Base-by-base conservation (phyloP, 805 yeast species). In the Kluyveromyces wickerhamii region DNA sequence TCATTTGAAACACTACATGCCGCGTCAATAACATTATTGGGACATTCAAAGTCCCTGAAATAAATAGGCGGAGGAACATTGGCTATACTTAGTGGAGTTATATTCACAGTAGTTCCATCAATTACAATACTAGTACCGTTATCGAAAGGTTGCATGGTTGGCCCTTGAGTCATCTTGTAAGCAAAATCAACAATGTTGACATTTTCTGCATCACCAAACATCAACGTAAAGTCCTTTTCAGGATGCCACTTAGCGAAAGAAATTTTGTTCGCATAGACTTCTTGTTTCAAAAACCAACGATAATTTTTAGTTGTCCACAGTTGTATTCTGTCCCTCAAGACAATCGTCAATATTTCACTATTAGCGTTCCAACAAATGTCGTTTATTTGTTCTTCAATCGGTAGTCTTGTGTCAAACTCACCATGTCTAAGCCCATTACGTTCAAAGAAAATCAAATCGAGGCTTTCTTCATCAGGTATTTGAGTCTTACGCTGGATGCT, bases 1-100 rank as follows among this genome's bases (percentile, higher is more conserved):
- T 69, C 72, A 54, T 81, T 85, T 8, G 74, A 63, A 33, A 68
- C 57, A 41, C 79, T 72, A 4, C 77, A 72, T 1, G 94, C 81
- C 27, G 74, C 71, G 48, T 81, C 85, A 14, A 67, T 54, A 6
- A 86, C 74, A 37, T 73, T 73, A 1, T 62, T 65, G 7, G 65
- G 66, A 9, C 76, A 61, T 7, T 69, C 72, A 33, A 85, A 57
- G 32, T 77, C 83, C 38, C 94, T 69, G 51, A 70, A 79, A 16
- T 84, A 71, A 52, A 85, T 75, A 27, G 99, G 99, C 1, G 99
- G 99, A 3, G 99, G 99, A 8, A 86, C 89, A 52, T 79, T 86
- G 2, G 95, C 95, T 20, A 78, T 53, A 1, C 81, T 69, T 23
- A 92, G 65, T 0, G 97, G 96, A 0, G 98, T 89, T 15, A 87